Evolutionary conservation across 2,329 filamentous ascomycete species (phyloP), one percentile per base, ranked within the genome.

Genomic region (Aureobasidium sp.): DNA sequence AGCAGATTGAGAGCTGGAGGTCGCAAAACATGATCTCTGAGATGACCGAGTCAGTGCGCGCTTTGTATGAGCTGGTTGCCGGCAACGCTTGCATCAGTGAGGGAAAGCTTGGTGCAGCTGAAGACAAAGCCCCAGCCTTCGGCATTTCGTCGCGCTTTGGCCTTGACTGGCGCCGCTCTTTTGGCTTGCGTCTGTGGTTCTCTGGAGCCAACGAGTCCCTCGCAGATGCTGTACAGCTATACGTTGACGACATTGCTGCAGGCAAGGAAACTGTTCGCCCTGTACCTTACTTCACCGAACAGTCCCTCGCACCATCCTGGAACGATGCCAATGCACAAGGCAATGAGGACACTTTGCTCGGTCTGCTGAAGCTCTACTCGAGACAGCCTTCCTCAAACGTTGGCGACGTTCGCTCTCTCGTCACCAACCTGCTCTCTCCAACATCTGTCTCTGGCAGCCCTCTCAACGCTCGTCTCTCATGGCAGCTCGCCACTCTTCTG

Each of bases 101-200:
- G 65, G 94, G 93, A 11, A 86, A 88, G 69, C 80, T 79, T 2
- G 85, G 83, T 7, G 83, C 89, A 1, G 76, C 87, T 9, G 94
- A 97, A 72, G 90, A 97, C 73, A 86, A 88, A 46, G 82, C 87
- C 40, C 82, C 86, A 15, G 87, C 87, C 0, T 96, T 99, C 69
- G 81, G 85, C 58, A 89, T 99, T 65, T 89, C 90, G 0, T 82
- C 88, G 67, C 86, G 86, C 49, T 99, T 96, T 70, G 84, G 84
- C 4, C 79, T 99, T 37, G 89, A 95, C 71, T 99, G 94, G 94
- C 86, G 90, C 71, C 92, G 95, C 69, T 87, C 92, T 0, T 96
- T 99, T 72, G 93, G 90, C 11, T 80, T 99, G 53, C 85, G 92
- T 45, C 79, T 99, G 1, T 97, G 91, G 89, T 99, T 96, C 71